These are phyloP conservation scores for Tolypocladium endophyticum DNA, from an alignment of 2,329 filamentous ascomycete genomes.

Conservation along the genomic window DNA sequence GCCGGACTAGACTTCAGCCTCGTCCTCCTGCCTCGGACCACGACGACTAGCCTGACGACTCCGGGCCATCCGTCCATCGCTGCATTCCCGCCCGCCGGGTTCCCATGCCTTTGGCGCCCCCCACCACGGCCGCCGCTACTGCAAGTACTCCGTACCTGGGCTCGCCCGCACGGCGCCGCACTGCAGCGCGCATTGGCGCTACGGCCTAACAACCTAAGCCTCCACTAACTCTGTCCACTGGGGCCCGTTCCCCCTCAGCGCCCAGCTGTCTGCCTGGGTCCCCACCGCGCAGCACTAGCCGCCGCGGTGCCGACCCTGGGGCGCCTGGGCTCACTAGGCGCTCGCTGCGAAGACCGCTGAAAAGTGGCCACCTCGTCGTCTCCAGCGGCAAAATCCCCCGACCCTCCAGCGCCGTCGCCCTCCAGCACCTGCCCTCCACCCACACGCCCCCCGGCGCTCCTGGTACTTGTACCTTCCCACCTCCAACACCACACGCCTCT, in stretches of 20 bases:
- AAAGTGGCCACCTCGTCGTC: slow-evolving; percentile 1
- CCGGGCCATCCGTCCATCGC: slow-evolving; percentile 25
- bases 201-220: neutral
- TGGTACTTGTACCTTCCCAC: slow-evolving; percentile 1
- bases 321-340: neutral
- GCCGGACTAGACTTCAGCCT: neutral
- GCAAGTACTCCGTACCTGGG: neutral
- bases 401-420: slow-evolving; percentile 6
- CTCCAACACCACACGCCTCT: slow-evolving; percentile 2
- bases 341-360: neutral
- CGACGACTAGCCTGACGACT: slow-evolving; percentile 13
- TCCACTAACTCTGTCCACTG: neutral
- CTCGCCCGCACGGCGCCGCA: neutral
- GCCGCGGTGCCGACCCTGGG: neutral
- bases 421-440: slow-evolving; percentile 3
- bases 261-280: neutral
- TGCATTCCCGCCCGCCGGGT: slow-evolving; percentile 20
- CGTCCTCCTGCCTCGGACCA: neutral
- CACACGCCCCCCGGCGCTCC: neutral
- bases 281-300: neutral
- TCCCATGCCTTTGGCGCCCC: slow-evolving; percentile 7
- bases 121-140: neutral
- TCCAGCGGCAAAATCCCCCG: slow-evolving; percentile 9
- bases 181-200: neutral
- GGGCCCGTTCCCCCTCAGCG: neutral